phyloP scores from a whole-genome alignment of 768 basidiomycete species.

The Amanita exitialis region DNA sequence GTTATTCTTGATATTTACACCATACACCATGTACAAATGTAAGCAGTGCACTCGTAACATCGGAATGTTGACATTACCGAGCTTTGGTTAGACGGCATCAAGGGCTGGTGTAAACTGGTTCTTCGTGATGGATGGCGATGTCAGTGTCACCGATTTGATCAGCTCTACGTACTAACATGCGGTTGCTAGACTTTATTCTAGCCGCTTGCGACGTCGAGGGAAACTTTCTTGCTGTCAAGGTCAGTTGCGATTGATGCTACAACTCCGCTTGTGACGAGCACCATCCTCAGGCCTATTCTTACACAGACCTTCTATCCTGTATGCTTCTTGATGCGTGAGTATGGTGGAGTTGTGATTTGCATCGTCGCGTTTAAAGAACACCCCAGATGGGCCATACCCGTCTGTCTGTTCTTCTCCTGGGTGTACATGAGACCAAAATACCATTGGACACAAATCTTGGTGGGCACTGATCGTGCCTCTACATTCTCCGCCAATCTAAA shows the following conservation, averaged over 20 bases:
- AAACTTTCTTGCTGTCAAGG: conserved; percentile 80
- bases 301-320: conserved; percentile 79
- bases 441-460: conserved; percentile 77
- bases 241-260: conserved; percentile 13
- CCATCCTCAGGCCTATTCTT: conserved; percentile 60
- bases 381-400: conserved; percentile 77
- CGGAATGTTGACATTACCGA: background rate
- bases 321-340: conserved; percentile 86
- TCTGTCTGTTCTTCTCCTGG: conserved; percentile 78
- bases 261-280: background rate
- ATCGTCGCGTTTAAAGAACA: background rate
- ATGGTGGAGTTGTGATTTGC: background rate
- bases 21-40: conserved; percentile 88
- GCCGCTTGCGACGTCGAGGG: conserved; percentile 81
- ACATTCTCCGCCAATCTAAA: background rate
- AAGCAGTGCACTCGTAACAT: conserved; percentile 15
- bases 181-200: conserved; percentile 55
- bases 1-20: conserved; percentile 67
- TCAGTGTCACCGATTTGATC: conserved; percentile 20
- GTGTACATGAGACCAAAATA: conserved; percentile 72
- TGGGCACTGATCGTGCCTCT: conserved; percentile 19
- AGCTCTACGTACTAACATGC: background rate
- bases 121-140: conserved; percentile 82
- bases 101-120: conserved; percentile 73
- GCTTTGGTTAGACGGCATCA: conserved; percentile 54